Conservation (phyloP, 371 early-diverging fungal genomes). For the Saksenaea oblongispora region DNA sequence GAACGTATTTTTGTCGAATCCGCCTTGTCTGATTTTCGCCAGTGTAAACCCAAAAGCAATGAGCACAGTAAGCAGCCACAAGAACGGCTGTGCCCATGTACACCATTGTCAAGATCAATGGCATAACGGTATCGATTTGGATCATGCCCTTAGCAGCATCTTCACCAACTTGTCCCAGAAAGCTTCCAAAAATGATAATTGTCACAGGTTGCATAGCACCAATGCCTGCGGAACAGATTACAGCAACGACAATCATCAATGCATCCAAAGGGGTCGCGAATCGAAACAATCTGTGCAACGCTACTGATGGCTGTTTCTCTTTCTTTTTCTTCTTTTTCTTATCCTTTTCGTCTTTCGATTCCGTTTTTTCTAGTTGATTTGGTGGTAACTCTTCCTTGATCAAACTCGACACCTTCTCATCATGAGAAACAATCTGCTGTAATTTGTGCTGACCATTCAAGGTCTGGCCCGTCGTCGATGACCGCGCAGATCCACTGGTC, state of each 20-base stretch:
- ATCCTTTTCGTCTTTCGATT: slow-evolving; percentile 29
- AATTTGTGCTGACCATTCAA: slow-evolving; percentile 5
- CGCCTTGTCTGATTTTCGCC: slow-evolving; percentile 48
- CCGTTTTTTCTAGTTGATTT: neutral
- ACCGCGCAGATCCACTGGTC: slow-evolving; percentile 14
- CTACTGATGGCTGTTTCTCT: slow-evolving; percentile 40
- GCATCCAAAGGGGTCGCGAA: slow-evolving; percentile 67
- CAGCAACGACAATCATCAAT: slow-evolving; percentile 45
- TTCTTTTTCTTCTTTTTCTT: slow-evolving; percentile 30
- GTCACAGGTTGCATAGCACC: slow-evolving; percentile 29
- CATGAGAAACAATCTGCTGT: neutral
- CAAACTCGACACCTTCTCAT: neutral
- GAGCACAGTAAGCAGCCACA: slow-evolving; percentile 25
- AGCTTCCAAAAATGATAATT: slow-evolving; percentile 28
- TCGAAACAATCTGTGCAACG: slow-evolving; percentile 62
- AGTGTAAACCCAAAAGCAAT: slow-evolving; percentile 33
- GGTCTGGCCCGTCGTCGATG: slow-evolving; percentile 25
- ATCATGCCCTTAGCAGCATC: neutral
- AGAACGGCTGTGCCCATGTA: slow-evolving; percentile 33
- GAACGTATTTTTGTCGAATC: slow-evolving; percentile 68
- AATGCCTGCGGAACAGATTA: slow-evolving; percentile 23
- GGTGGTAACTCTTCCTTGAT: neutral
- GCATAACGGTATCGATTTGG: slow-evolving; percentile 10
- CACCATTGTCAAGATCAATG: slow-evolving; percentile 24
- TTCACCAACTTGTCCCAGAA: slow-evolving; percentile 10